Percentiles rank a stretch among this genome's conserved stretches.
These are phyloP conservation scores for Aspergillus aculeatinus DNA, from an alignment of 2,329 filamentous ascomycete genomes.

Conservation along the genomic window DNA sequence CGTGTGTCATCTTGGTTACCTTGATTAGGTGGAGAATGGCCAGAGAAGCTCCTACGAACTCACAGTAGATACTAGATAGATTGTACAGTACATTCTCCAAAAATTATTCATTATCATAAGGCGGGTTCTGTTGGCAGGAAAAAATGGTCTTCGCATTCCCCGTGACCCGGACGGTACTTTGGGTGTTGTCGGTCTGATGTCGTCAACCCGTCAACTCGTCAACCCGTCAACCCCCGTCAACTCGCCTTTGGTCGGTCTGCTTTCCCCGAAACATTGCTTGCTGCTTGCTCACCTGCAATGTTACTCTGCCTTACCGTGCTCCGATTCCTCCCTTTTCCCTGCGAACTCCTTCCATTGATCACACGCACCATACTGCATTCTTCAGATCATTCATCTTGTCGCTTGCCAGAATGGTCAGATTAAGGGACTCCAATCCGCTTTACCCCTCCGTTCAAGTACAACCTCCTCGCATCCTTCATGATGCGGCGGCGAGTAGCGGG, in stretches of 20 bases:
- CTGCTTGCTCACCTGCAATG: background rate
- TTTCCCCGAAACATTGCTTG: background rate
- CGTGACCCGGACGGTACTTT: slow-evolving; percentile 17
- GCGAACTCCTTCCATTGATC: background rate
- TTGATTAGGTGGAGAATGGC: too few species aligned
- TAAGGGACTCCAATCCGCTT: slow-evolving; percentile 24
- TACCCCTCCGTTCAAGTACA: slow-evolving; percentile 20
- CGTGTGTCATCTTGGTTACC: too few species aligned
- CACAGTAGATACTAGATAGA: too few species aligned
- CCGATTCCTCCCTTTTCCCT: background rate
- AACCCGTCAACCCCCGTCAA: slow-evolving; percentile 5
- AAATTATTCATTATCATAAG: background rate
- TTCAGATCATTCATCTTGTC: background rate
- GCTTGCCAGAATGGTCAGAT: slow-evolving; percentile 23
- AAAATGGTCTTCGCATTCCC: slow-evolving; percentile 10
- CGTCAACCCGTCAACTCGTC: slow-evolving; percentile 7
- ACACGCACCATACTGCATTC: background rate
- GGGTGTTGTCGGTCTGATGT: slow-evolving; percentile 11
- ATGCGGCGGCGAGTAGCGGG: slow-evolving; percentile 7
- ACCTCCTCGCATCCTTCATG: slow-evolving; percentile 9
- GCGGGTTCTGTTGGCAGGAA: slow-evolving; percentile 1
- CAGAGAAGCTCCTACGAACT: too few species aligned
- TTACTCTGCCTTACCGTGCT: background rate
- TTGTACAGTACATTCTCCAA: too few species aligned
- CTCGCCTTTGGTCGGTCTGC: slow-evolving; percentile 3